Conservation (phyloP, 2,329 filamentous ascomycete species). For the Trichophyton mentagrophytes region DNA sequence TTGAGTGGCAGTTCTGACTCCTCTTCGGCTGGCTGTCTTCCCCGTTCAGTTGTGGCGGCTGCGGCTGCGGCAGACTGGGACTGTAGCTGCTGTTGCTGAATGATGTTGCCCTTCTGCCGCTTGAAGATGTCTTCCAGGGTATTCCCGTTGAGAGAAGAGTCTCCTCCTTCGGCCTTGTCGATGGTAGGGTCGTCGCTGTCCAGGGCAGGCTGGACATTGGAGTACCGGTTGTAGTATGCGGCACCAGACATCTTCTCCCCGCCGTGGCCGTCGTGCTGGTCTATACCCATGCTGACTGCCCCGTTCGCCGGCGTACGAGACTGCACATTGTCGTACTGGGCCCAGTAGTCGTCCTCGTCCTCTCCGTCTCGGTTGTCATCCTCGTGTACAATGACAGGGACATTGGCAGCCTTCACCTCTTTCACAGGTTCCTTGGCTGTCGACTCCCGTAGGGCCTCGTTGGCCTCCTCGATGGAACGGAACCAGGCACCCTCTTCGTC, state of each 20-base stretch:
- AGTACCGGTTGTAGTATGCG: constrained; percentile 50
- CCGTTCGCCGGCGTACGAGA: constrained; percentile 37
- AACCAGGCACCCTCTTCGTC: constrained; percentile 43
- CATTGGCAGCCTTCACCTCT: constrained; percentile 12
- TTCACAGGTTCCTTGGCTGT: constrained; percentile 26
- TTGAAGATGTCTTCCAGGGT: constrained; percentile 32
- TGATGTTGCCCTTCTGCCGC: constrained; percentile 24
- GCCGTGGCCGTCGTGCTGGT: constrained; percentile 12
- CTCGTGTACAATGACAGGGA: constrained; percentile 12
- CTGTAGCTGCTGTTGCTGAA: constrained; percentile 12
- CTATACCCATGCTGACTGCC: constrained; percentile 5
- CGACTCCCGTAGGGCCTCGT: constrained; percentile 32
- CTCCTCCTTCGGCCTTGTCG: constrained; percentile 34
- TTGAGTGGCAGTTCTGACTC: constrained; percentile 18
- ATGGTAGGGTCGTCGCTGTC: constrained; percentile 51
- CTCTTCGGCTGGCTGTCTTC: background rate
- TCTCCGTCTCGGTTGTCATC: constrained; percentile 34
- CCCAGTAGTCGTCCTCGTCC: constrained; percentile 54
- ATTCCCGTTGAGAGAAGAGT: constrained; percentile 44
- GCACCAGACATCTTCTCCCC: constrained; percentile 37
- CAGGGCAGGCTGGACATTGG: constrained; percentile 51
- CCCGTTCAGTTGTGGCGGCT: background rate
- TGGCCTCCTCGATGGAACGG: constrained; percentile 41
- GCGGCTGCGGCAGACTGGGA: background rate
- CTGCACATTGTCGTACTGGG: constrained; percentile 47